Conservation (phyloP, 2,329 filamentous ascomycete genomes). For the Fusarium beomiforme region DNA sequence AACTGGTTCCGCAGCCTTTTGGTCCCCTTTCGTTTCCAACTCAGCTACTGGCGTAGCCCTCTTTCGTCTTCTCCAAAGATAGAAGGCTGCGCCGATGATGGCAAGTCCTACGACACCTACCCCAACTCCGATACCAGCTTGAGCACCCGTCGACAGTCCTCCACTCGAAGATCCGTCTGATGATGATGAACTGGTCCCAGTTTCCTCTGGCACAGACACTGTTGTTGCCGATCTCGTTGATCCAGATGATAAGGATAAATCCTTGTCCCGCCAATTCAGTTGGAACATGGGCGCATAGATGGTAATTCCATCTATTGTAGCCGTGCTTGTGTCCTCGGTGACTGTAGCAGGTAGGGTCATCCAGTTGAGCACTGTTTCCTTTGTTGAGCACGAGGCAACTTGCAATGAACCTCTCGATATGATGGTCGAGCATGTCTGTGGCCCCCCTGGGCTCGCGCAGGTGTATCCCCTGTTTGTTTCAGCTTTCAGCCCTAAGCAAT, state of each 20-base stretch:
- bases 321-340: not conserved
- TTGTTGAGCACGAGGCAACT: not conserved
- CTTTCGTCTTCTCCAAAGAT: not conserved
- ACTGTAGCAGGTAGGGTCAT: not conserved
- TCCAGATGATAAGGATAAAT: not conserved
- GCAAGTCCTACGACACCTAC: not conserved
- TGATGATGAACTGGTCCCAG: not conserved
- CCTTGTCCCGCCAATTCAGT: not conserved
- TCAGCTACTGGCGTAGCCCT: not conserved
- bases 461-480: not conserved
- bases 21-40: not conserved
- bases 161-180: not conserved
- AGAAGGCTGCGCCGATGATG: not conserved
- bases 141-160: not conserved
- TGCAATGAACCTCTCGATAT: not conserved
- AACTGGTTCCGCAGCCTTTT: not conserved
- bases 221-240: not conserved
- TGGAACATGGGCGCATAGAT: conserved; percentile 7
- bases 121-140: not conserved
- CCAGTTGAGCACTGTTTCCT: not conserved
- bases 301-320: not conserved
- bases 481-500: accelerated
- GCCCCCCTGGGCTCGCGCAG: not conserved
- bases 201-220: not conserved
- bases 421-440: not conserved